These are phyloP conservation scores for Francoa sonchifolia DNA, from an alignment of 441 rosid genomes.

Conservation along the genomic window DNA sequence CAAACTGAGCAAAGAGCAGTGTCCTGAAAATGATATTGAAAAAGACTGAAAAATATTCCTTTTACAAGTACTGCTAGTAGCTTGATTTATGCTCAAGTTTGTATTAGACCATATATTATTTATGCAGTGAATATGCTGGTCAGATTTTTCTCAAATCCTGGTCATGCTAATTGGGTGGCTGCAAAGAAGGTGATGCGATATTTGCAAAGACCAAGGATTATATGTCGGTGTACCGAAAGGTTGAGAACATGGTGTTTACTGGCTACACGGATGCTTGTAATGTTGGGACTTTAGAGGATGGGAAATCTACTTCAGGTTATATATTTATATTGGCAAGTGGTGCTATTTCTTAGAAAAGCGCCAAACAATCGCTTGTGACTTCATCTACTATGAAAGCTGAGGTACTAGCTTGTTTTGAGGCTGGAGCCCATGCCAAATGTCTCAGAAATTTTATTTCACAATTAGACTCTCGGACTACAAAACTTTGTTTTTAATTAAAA, in stretches of 20 bases:
- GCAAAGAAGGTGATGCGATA: neutral
- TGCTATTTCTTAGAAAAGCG: neutral
- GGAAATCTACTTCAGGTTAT: neutral
- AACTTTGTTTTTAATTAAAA: no score
- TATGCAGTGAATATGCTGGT: neutral
- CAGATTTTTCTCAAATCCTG: neutral
- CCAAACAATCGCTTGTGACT: neutral
- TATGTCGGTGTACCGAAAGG: neutral
- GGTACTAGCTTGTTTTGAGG: neutral
- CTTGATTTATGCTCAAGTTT: neutral
- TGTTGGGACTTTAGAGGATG: neutral
- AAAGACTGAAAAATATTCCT: neutral
- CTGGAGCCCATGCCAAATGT: neutral
- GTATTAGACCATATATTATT: neutral
- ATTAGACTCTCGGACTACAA: no score
- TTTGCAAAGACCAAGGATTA: neutral
- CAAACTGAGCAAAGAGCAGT: no score
- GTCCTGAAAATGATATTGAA: neutral
- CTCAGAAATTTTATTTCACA: neutral
- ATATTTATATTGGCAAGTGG: neutral
- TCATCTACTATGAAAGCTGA: neutral
- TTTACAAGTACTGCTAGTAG: neutral
- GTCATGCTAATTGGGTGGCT: neutral
- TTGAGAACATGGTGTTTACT: neutral
- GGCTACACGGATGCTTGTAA: neutral